Evolutionary conservation across 345 rosid species (phyloP), one percentile per base, ranked within the genome.

Genomic region (Erodium maritimum): DNA sequence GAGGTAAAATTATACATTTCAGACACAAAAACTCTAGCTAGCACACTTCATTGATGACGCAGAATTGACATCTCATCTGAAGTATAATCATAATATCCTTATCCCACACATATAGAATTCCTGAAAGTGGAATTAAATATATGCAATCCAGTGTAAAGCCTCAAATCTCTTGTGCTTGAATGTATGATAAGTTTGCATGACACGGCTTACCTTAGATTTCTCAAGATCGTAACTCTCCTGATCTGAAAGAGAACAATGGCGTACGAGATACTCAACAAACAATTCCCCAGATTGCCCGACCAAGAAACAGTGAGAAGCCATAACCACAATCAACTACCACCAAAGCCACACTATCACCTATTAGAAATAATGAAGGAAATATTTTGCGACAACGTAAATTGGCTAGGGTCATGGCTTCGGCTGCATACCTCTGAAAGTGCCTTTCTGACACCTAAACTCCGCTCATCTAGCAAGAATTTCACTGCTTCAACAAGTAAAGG

Each of bases 251-350:
- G 93, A 83, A 84, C 86, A 76, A 73, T 86, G 88, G 50, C 82
- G 83, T 57, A 88, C 90, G 60, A 91, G 93, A 75, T 88, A 91
- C 71, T 91, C 90, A 60, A 91, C 83, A 74, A 88, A 91, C 71
- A 82, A 63, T 68, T 88, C 98, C 64, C 84, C 98, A 50, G 90
- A 79, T 60, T 93, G 84, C 65, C 96, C 98, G 54, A 79, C 82
- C 77, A 91, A 81, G 74, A 86, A 91, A 76, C 98, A 91, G 67
- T 91, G 93, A 62, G 98, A 91, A 67, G 96, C 95, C 98, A 91
- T 91, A 61, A 91, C 98, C 64, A 86, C 90, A 58, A 91, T 88
- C 71, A 91, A 75, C 98, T 91, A 61, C 34, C 67, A 79, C 21
- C 71, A 76, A 65, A 71, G 65, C 60, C 59, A 64, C 57, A 62